phyloP scores from a whole-genome alignment of 2,329 filamentous ascomycete genomes.

The Penicillium sp. region DNA sequence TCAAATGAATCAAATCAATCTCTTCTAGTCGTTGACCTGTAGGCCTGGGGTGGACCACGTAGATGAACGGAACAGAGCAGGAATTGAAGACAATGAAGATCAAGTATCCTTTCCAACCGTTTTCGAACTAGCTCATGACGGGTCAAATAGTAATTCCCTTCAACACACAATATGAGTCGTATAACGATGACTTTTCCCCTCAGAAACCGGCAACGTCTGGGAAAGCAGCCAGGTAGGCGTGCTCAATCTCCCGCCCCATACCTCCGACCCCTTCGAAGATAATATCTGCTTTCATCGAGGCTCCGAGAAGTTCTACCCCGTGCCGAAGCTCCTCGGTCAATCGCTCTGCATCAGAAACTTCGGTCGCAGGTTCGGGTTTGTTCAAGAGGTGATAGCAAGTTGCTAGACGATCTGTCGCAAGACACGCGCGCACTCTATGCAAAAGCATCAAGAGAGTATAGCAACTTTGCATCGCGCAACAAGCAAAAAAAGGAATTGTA shows the following conservation, averaged over 20 bases:
- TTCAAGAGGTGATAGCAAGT: constrained; percentile 22
- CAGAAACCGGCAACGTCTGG: background rate
- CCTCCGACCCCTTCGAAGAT: constrained; percentile 24
- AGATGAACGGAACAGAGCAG: too few relatives aligned
- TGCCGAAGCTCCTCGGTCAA: constrained; percentile 23
- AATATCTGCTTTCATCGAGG: constrained; percentile 16
- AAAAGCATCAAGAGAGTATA: constrained; percentile 25
- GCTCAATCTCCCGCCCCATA: constrained; percentile 26
- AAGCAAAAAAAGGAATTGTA: constrained; percentile 23
- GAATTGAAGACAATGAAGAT: too few relatives aligned
- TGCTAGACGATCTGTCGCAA: constrained; percentile 13
- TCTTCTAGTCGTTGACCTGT: constrained; percentile 16
- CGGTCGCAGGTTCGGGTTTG: constrained; percentile 17
- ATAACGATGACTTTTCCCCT: background rate
- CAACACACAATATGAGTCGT: too few relatives aligned
- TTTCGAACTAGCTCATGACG: constrained; percentile 1
- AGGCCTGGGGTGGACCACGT: too few relatives aligned
- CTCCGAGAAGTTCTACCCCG: constrained; percentile 16
- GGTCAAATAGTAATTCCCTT: too few relatives aligned
- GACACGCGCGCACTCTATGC: constrained; percentile 19
- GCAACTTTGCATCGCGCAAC: constrained; percentile 24
- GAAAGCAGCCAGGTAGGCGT: constrained; percentile 19
- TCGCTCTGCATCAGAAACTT: constrained; percentile 23
- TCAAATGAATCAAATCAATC: constrained; percentile 22
- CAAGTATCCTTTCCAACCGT: too few relatives aligned